Evolutionary conservation across 164 flowering plant genomes (phyloP).

Genomic region (Santalum album): DNA sequence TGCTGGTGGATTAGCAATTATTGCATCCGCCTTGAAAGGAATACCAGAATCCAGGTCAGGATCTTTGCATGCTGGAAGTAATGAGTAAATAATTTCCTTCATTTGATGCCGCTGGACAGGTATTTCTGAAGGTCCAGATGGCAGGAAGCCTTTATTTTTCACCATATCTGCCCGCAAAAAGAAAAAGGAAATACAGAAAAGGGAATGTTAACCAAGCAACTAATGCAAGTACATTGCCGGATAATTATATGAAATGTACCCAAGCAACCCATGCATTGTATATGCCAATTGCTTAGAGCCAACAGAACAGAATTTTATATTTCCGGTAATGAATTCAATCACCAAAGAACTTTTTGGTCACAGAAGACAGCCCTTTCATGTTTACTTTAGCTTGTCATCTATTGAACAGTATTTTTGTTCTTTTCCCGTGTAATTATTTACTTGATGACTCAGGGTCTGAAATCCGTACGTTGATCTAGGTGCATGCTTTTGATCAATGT

Average conservation of each 20-base stretch:
- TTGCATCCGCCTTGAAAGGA: conserved; percentile 91
- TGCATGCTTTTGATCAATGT: too few species aligned
- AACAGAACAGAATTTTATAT: not conserved
- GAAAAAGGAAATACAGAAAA: not conserved
- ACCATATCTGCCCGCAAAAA: conserved; percentile 74
- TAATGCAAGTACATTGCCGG: not conserved
- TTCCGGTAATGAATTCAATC: not conserved
- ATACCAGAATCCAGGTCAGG: conserved; percentile 78
- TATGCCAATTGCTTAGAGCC: too few species aligned
- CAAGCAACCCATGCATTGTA: not conserved
- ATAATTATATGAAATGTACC: not conserved
- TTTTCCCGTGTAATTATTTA: too few species aligned
- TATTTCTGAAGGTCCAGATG: conserved; percentile 98
- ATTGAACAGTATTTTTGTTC: too few species aligned
- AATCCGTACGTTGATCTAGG: too few species aligned
- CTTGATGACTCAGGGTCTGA: too few species aligned
- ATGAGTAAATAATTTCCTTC: conserved; percentile 81
- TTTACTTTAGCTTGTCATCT: too few species aligned
- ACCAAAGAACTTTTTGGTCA: not conserved
- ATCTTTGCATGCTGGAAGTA: conserved; percentile 85
- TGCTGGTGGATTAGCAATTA: conserved; percentile 97
- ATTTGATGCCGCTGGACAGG: conserved; percentile 86
- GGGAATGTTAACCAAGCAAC: not conserved
- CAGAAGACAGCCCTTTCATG: too few species aligned
- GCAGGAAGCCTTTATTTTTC: conserved; percentile 96